These are phyloP conservation scores for Hygrophila difformis DNA, from an alignment of 257 asterid genomes.

Conservation along the genomic window DNA sequence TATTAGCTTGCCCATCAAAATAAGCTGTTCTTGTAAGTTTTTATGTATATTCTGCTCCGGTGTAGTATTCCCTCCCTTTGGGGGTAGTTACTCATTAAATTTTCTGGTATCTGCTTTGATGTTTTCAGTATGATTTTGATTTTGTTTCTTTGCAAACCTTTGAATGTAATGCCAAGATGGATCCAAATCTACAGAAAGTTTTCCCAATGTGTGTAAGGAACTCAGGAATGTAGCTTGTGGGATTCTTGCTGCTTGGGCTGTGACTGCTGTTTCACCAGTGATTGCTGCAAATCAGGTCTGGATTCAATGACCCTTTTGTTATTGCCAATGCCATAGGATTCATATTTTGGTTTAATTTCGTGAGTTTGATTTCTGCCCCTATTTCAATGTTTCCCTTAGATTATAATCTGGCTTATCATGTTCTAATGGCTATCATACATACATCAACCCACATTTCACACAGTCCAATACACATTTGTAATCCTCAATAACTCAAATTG, in stretches of 20 bases:
- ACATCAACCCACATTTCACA: no score
- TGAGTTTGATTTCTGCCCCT: no score
- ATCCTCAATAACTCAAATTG: no score
- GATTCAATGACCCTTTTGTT: background rate
- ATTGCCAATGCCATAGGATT: no score
- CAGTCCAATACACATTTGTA: no score
- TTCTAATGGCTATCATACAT: no score
- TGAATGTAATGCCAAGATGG: constrained; percentile 36
- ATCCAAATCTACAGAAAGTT: constrained; percentile 18
- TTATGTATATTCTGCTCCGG: background rate
- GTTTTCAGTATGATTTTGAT: background rate
- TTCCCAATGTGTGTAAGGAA: constrained; percentile 37
- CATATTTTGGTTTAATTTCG: no score
- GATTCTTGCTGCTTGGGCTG: constrained; percentile 77
- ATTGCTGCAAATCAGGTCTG: constrained; percentile 64
- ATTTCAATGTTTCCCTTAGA: no score
- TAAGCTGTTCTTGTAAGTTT: constrained; percentile 52
- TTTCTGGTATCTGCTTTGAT: no score
- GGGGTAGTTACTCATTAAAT: no score
- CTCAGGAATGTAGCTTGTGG: constrained; percentile 76
- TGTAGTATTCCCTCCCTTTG: background rate
- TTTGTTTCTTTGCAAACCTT: background rate
- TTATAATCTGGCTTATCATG: no score
- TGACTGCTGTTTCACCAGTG: constrained; percentile 67
- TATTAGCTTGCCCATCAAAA: no score